Evolutionary conservation across 202 grass and related monocot species (phyloP).

Genomic region (Digitaria exilis): DNA sequence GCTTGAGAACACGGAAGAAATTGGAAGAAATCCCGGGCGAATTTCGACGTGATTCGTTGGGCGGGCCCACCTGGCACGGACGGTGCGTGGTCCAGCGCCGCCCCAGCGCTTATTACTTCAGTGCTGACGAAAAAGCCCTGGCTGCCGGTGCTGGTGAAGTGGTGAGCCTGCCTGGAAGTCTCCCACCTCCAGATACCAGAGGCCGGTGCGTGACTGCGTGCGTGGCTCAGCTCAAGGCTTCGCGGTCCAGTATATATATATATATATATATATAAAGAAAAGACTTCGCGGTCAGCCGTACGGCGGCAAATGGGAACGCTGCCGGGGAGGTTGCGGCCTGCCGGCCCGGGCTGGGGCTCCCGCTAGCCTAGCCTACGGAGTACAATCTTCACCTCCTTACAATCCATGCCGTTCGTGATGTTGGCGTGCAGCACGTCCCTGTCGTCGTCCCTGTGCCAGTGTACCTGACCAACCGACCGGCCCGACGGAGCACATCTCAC

Average conservation of each 20-base stretch:
- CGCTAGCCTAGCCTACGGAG: too few relatives aligned
- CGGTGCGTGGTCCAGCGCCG: constrained; percentile 3
- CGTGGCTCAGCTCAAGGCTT: too few relatives aligned
- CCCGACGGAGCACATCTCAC: background rate
- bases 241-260: too few relatives aligned
- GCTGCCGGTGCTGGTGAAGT: background rate
- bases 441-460: background rate
- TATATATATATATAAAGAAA: too few relatives aligned
- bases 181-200: too few relatives aligned
- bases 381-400: too few relatives aligned
- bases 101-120: background rate
- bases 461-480: background rate
- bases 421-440: background rate
- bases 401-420: background rate
- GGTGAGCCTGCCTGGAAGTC: too few relatives aligned
- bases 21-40: background rate
- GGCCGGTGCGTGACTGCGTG: too few relatives aligned
- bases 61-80: constrained; percentile 1
- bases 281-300: background rate
- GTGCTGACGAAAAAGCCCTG: background rate
- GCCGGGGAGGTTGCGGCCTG: background rate
- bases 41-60: background rate
- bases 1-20: too few relatives aligned
- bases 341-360: background rate
- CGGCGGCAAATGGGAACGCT: constrained; percentile 24